A percentile compares a stretch with the other conserved stretches of the same genome.
phyloP scores from a whole-genome alignment of 179 eudicot species.

The Dionaea muscipula region DNA sequence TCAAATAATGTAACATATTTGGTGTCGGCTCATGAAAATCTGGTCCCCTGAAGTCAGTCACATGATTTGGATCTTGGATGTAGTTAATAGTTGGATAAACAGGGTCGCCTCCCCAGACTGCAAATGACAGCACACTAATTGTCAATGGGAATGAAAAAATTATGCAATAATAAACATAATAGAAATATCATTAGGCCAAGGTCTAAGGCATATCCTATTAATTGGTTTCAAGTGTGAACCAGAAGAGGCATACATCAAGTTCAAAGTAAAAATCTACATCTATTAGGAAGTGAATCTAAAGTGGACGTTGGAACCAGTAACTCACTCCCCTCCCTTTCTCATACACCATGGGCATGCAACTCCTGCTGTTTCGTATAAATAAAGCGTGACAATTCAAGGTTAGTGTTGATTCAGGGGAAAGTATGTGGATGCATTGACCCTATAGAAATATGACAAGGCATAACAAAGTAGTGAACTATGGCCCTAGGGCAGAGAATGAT shows the following conservation, averaged over 20 bases:
- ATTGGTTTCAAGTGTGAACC: neutral
- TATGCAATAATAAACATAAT: constrained; percentile 2
- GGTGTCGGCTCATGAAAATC: constrained; percentile 99
- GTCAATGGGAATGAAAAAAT: constrained; percentile 5
- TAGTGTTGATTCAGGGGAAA: no score
- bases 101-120: constrained; percentile 99
- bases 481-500: no score
- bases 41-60: constrained; percentile 85
- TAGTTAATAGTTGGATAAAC: constrained; percentile 96
- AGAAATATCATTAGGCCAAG: neutral
- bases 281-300: neutral
- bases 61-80: constrained; percentile 89
- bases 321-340: no score
- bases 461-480: no score
- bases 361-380: no score
- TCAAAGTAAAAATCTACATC: neutral
- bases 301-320: no score
- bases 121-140: constrained; percentile 14
- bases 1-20: constrained; percentile 61
- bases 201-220: no score
- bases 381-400: neutral
- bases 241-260: no score
- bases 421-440: no score
- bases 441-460: no score
- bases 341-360: no score